phyloP scores from a whole-genome alignment of 2,329 filamentous ascomycete species.

The Byssoonygena ceratinophila region DNA sequence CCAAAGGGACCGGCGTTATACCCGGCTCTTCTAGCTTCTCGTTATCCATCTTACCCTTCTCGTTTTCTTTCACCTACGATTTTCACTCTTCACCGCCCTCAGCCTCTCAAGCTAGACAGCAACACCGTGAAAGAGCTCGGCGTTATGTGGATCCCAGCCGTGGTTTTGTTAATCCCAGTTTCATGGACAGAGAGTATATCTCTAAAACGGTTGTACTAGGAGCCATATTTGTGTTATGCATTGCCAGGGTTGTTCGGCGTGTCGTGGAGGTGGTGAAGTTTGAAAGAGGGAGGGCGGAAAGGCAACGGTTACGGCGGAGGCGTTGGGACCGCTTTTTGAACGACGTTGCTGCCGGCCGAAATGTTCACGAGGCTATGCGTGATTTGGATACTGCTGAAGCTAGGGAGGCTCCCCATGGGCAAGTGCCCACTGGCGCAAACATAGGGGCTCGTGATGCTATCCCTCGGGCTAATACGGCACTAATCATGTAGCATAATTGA shows the following conservation, averaged over 20 bases:
- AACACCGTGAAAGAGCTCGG: neutral
- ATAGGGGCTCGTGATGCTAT: neutral
- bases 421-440: neutral
- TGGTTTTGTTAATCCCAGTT: conserved; percentile 9
- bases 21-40: conserved; percentile 19
- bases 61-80: conserved; percentile 26
- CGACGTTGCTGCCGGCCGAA: neutral
- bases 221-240: conserved; percentile 7
- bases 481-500: neutral
- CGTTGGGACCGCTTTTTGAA: neutral
- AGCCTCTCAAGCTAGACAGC: neutral
- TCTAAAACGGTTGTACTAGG: conserved; percentile 11
- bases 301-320: neutral
- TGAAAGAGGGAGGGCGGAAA: neutral
- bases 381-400: too few species aligned
- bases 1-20: neutral
- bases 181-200: conserved; percentile 6
- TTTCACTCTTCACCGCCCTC: neutral
- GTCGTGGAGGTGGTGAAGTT: conserved; percentile 10
- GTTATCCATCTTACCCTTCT: conserved; percentile 28
- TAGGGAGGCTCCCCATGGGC: neutral
- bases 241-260: conserved; percentile 12
- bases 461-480: neutral
- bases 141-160: neutral
- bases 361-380: neutral